A percentile compares a stretch with the other conserved stretches of the same genome.
These are phyloP conservation scores for Hypoxylon sp. DNA, from an alignment of 2,329 filamentous ascomycete genomes.

Conservation along the genomic window DNA sequence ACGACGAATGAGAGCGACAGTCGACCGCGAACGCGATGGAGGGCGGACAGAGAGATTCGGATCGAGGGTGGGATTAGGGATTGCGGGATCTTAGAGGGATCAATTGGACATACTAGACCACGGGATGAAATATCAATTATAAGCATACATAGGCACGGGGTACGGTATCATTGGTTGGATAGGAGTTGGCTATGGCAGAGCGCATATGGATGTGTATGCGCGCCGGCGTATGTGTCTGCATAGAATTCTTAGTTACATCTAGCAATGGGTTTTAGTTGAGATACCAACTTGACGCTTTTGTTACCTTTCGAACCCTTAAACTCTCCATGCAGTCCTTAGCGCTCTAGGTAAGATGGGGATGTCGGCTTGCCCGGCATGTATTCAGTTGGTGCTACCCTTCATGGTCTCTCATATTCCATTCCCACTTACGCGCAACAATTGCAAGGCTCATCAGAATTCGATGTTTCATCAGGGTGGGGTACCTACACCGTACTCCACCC, in stretches of 20 bases:
- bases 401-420: too few species aligned
- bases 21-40: constrained; percentile 53
- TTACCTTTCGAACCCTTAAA: not conserved
- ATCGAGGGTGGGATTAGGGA: constrained; percentile 66
- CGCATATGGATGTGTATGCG: constrained; percentile 14
- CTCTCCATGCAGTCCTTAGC: too few species aligned
- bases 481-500: too few species aligned
- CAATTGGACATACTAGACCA: constrained; percentile 7
- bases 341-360: too few species aligned
- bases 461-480: too few species aligned
- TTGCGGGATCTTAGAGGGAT: constrained; percentile 62
- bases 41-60: constrained; percentile 51
- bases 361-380: too few species aligned
- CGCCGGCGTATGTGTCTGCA: constrained; percentile 12
- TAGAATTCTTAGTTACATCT: constrained; percentile 17
- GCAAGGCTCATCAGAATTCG: too few species aligned
- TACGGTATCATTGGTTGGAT: constrained; percentile 35
- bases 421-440: too few species aligned
- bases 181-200: constrained; percentile 34
- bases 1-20: constrained; percentile 73
- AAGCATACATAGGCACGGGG: constrained; percentile 35
- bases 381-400: too few species aligned
- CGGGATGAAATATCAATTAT: constrained; percentile 16
- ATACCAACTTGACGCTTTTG: constrained; percentile 36
- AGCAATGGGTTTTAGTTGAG: constrained; percentile 31